Base-by-base conservation (phyloP, 441 rosid genomes). In the Populus hybrid region DNA sequence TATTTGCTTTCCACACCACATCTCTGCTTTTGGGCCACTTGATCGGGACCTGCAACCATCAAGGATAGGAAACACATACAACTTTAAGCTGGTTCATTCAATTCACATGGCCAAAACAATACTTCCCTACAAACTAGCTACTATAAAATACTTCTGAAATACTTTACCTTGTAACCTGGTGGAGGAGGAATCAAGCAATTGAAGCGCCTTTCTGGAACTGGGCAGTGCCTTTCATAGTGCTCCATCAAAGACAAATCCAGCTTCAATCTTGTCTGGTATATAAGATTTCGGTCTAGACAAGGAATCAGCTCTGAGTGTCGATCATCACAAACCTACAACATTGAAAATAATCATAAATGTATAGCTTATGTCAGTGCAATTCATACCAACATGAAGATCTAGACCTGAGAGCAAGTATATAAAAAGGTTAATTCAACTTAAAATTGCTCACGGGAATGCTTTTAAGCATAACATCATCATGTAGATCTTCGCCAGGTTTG, bases 1-100 rank as follows among this genome's bases (percentile, higher is more conserved):
- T 97, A 87, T 97, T 97, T 6, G 88, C 99, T 85, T 94, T 90
- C 98, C 98, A 94, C n/a, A 94, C 99, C 86, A 93, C 98, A 85
- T 97, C 99, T 90, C 99, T 89, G 82, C 99, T 96, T 81, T 88
- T 92, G 23, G 99, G 99, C 98, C 99, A 96, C 91, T 94, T 96
- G 65, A 96, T 88, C 74, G 99, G 99, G 82, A 96, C 82, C 99
- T 95, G 84, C 30, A 72, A 3, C 65, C 65, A 59, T 1, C 65
- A 59, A 59, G 10, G 4, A 59, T 3, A 2, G 11, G 0, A 59
- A 59, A 59, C 26, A 28, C 5, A 3, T 59, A 59, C 0, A 7
- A 59, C 10, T 59, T 1, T n/a, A 59, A 0, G 10, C 11, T 2
- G 26, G 26, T 59, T 59, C 6, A 59, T 9, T 28, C 3, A 28